Percentiles rank a stretch among this genome's conserved stretches.
Conservation (phyloP, 352 stramenopile species). For the Globisporangium solare region DNA sequence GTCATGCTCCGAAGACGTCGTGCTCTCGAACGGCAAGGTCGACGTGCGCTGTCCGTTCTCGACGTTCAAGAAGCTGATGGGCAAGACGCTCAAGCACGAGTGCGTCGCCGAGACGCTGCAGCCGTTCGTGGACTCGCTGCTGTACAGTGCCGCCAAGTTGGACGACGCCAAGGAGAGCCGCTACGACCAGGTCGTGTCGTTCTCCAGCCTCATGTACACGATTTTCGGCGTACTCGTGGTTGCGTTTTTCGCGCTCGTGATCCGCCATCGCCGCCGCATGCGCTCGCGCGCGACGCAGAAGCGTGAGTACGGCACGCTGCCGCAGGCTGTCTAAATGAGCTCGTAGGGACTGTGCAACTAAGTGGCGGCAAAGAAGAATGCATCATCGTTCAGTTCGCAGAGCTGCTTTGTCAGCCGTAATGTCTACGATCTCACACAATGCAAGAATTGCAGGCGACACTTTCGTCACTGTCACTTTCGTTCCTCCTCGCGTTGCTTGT, state of each 20-base stretch:
- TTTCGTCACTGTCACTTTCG: no score
- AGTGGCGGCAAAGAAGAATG: not conserved
- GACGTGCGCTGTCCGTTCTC: constrained; percentile 57
- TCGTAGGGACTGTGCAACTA: no score
- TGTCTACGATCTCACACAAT: no score
- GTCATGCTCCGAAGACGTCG: constrained; percentile 59
- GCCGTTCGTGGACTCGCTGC: constrained; percentile 57
- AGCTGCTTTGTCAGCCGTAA: no score
- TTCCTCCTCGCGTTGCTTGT: no score
- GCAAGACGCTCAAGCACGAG: constrained; percentile 55
- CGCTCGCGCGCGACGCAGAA: constrained; percentile 3
- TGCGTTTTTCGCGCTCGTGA: constrained; percentile 33
- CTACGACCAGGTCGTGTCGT: constrained; percentile 7
- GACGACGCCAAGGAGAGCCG: not conserved
- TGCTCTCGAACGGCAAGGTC: constrained; percentile 29
- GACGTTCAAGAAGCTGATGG: constrained; percentile 66
- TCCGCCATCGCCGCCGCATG: constrained; percentile 17
- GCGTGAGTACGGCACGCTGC: constrained; percentile 37
- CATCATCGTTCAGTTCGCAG: not conserved
- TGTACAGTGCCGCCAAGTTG: constrained; percentile 1
- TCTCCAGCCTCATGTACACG: constrained; percentile 27
- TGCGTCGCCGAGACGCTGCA: constrained; percentile 69
- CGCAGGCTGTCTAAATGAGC: constrained; percentile 20
- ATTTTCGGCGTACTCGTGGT: constrained; percentile 37
- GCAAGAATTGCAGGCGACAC: no score